Percentiles rank a stretch among this genome's conserved stretches.
phyloP scores from a whole-genome alignment of 495 filamentous ascomycete genomes.

The Talaromyces stipitatus region DNA sequence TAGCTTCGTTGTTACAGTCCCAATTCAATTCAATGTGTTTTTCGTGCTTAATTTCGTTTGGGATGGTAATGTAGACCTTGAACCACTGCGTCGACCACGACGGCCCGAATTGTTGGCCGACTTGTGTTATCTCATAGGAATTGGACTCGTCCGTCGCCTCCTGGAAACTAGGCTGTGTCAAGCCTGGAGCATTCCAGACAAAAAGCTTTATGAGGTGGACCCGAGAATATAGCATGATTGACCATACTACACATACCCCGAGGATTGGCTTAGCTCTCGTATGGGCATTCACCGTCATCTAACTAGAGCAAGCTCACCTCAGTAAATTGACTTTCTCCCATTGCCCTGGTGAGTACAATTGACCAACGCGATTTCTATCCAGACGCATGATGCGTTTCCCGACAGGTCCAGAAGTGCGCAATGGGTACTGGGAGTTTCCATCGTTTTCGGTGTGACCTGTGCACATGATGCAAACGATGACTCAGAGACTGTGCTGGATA shows the following conservation, averaged over 20 bases:
- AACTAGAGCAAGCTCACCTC: too few species aligned
- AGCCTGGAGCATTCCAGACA: background rate
- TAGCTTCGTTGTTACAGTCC: constrained; percentile 88
- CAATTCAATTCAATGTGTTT: constrained; percentile 86
- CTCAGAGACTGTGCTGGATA: too few species aligned
- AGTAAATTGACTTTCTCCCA: background rate
- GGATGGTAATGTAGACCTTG: constrained; percentile 69
- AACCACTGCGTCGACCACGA: constrained; percentile 99
- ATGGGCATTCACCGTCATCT: too few species aligned
- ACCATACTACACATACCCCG: too few species aligned
- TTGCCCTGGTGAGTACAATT: background rate
- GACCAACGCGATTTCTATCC: background rate
- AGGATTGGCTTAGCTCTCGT: too few species aligned
- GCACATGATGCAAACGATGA: too few species aligned
- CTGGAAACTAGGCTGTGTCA: background rate
- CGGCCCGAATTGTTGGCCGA: constrained; percentile 79
- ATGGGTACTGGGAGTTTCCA: too few species aligned
- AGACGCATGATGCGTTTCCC: background rate
- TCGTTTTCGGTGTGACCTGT: too few species aligned
- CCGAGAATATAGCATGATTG: background rate
- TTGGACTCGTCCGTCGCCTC: background rate
- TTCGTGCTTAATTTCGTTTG: constrained; percentile 59
- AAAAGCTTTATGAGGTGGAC: background rate
- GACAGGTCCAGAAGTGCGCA: background rate
- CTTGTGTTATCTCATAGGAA: constrained; percentile 9